Base-by-base conservation (phyloP, 331 rosid species). In the Phaseolus coccineus region DNA sequence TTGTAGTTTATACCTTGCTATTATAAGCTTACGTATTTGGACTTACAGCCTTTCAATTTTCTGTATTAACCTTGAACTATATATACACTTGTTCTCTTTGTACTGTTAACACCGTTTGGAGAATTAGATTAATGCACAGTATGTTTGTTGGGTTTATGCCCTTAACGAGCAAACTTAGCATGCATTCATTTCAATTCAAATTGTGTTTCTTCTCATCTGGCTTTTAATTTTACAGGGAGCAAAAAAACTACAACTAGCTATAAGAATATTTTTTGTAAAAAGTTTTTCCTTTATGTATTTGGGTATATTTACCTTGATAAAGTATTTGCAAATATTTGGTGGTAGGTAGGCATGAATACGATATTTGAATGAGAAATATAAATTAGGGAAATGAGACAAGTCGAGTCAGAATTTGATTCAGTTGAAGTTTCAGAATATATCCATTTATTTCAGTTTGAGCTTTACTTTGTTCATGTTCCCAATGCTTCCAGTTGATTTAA, bases 91-190 rank as follows among this genome's bases (percentile, higher is more conserved):
- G 3, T 42, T 84, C 25, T 51, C 15, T 30, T 69, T 35, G 46
- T 73, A 30, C 16, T 46, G 69, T 57, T 61, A 42, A 42, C 47
- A 39, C 9, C 57, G 63, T 28, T 50, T 61, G 65, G 11, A 33
- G 81, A 69, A 52, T 46, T 22, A 24, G 70, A 69, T 74, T 55
- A 33, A 75, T 75, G 75, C 66, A 4, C 58, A 47, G 52, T 2
- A 40, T 82, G 25, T 40, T 11, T 25, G 48, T 66, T 57, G 73
- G 48, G 73, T 68, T 74, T 82, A 56, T 73, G 73, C 78, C 73
- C 73, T 47, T 44, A 6, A 73, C 53, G 33, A 77, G 46, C 73
- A 10, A 77, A 48, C 69, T 14, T 37, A 44, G 66, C 66, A 40
- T 44, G 25, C 9, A n/a, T 46, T 73, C 31, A 47, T 57, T 19